Conservation (phyloP, 1,284 basidiomycete species). For the Tetrapyrgos nigripes region DNA sequence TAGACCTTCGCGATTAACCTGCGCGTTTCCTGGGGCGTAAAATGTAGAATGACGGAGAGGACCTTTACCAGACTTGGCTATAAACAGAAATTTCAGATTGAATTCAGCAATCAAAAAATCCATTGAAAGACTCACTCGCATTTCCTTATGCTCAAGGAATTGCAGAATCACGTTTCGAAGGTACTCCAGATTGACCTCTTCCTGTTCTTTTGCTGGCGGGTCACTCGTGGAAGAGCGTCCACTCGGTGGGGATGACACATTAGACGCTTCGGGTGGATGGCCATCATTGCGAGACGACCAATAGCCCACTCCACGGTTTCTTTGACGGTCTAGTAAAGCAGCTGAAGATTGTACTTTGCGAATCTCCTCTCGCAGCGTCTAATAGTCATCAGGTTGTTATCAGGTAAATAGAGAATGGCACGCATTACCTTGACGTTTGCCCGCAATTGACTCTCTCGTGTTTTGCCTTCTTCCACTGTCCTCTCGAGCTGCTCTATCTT, state of each 20-base stretch:
- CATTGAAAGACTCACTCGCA: conserved; percentile 48
- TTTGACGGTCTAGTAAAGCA: conserved; percentile 86
- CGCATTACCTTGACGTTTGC: conserved; percentile 73
- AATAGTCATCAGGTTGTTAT: conserved; percentile 9
- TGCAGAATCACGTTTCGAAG: conserved; percentile 93
- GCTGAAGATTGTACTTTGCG: conserved; percentile 93
- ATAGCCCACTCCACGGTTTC: conserved; percentile 93
- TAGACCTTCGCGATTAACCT: conserved; percentile 81
- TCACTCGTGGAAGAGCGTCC: conserved; percentile 49
- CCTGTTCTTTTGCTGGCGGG: conserved; percentile 59
- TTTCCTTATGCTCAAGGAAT: conserved; percentile 90
- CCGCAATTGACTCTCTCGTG: conserved; percentile 70
- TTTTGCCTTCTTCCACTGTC: conserved; percentile 67
- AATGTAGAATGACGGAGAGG: conserved; percentile 88
- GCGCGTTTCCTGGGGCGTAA: conserved; percentile 93
- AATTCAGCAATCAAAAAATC: neutral
- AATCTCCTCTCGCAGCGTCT: conserved; percentile 90
- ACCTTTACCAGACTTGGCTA: conserved; percentile 91
- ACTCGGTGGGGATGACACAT: conserved; percentile 46
- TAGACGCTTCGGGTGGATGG: conserved; percentile 43
- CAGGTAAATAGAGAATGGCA: conserved; percentile 6
- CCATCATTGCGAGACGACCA: conserved; percentile 67
- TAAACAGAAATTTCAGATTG: conserved; percentile 13
- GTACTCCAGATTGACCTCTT: conserved; percentile 96
- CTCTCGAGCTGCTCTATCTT: conserved; percentile 58